Evolutionary conservation across 2,329 filamentous ascomycete genomes (phyloP), one percentile per base, ranked within the genome.

Genomic region (Aspergillus jensenii): DNA sequence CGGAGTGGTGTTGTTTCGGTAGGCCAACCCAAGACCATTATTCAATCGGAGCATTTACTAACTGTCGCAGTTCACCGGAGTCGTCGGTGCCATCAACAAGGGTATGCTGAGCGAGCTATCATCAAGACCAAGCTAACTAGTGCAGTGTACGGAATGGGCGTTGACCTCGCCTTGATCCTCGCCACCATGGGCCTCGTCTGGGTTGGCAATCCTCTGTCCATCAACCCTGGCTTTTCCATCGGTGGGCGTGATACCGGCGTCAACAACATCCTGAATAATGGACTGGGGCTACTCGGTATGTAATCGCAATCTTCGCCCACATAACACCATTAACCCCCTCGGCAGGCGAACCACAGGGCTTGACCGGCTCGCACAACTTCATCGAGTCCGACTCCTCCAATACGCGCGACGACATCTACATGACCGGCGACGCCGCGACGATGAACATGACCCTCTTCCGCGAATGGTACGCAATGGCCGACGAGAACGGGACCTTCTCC

Each of bases 341-440:
- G 27, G 4, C 7, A 73, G 15, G 27, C 27, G 27, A 31, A 11
- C 80, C 80, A 0, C 76, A 77, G 43, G 81, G 81, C 5, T 73
- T 85, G 2, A 70, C 70, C 14, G 79, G 79, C n/a, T 79, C 78
- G 3, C 83, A 86, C 67, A 84, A 84, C 66, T 78, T 80, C 55
- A 81, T 84, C 63, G 83, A 85, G 71, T 72, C 78, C 0, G 83
- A 85, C 67, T 79, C 74, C 0, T 84, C 81, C 44, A 76, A 78
- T 45, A 83, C 81, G 0, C 77, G 82, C 3, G 76, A 79, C 37
- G 82, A 85, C 57, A 68, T 86, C 0, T 85, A 85, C 66, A 63
- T 74, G 11, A 80, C 76, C 1, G 79, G 80, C 4, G 78, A 85
- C 60, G 77, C 78, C 52, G 78, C 78, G 53, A 78, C 76, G 17